Evolutionary conservation across 306 rosid genomes (phyloP).

Genomic region (Gastrolobium villosum): DNA sequence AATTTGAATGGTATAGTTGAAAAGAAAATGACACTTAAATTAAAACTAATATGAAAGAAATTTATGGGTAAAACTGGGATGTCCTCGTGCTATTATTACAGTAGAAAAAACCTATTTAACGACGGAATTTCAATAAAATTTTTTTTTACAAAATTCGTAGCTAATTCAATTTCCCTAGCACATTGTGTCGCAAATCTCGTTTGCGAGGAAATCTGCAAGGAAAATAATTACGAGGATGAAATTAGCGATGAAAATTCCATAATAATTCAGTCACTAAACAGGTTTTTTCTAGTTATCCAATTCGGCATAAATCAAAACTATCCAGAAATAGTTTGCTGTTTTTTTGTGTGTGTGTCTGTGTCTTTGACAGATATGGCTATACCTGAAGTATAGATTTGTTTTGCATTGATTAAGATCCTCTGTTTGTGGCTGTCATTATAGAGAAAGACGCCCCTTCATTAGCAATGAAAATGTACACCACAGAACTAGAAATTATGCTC

Average conservation of each 20-base stretch:
- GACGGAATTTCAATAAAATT: neutral
- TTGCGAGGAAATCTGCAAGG: no score
- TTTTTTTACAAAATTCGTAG: no score
- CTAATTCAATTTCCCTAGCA: no score
- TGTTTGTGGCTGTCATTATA: constrained; percentile 30
- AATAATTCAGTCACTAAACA: no score
- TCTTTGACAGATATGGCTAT: neutral
- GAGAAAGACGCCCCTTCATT: constrained; percentile 22
- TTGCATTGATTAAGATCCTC: constrained; percentile 2
- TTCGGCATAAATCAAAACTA: neutral
- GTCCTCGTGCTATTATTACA: neutral
- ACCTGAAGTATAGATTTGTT: constrained; percentile 37
- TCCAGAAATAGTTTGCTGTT: neutral
- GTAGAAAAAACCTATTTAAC: neutral
- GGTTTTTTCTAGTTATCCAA: no score
- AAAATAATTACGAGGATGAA: no score
- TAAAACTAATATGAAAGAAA: neutral
- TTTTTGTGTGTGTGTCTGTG: neutral
- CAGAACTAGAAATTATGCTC: constrained; percentile 33
- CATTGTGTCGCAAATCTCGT: no score
- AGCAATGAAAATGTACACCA: constrained; percentile 27
- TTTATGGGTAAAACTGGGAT: neutral
- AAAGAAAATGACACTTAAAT: neutral
- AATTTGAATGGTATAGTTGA: neutral
- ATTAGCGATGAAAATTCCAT: no score